Base-by-base conservation (phyloP, 1,139 yeast genomes). In the Spathaspora sp. region DNA sequence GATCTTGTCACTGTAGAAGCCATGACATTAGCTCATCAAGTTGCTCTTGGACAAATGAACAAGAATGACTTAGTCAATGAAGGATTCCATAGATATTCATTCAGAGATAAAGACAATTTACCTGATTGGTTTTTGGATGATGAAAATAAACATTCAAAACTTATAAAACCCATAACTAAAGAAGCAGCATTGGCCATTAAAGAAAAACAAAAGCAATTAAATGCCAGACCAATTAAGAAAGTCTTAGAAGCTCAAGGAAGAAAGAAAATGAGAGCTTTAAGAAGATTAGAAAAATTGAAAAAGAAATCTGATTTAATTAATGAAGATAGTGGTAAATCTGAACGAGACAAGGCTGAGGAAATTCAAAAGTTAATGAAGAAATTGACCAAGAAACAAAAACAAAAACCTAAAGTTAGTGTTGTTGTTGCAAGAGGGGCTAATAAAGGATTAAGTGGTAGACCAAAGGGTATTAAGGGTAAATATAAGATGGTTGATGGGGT, bases 401-500 rank as follows among this genome's bases (percentile, higher is more conserved):
- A 74, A 26, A 87, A 83, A 63, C 96, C 96, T 26, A 85, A 86
- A 76, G 88, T 89, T 36, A 88, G 96, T 0, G 79, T 89, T 54
- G 96, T 93, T 51, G 91, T 84, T 55, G 98, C 99, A n/a, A 73
- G 76, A 47, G 98, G 98, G 57, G 67, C 76, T 41, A 91, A 91
- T 67, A 86, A 76, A 64, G 96, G 97, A 51, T 72, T 91, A 44
- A 78, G 89, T 56, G 99, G 99, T 47, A 86, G 99, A 72, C 99
- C 99, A 31, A 86, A 83, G 71, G 99, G 99, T 63, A 82, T 93
- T 57, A 89, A 86, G 70, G 99, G 99, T 72, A 90, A 89, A 65
- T 93, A 93, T 75, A 93, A 89, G 85, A 93, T 95, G 99, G 98
- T 93, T 57, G 99, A 93, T 70, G 98, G 98, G 75, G 88, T 86